These are phyloP conservation scores for Galerina marginata DNA, from an alignment of 768 basidiomycete genomes.

Conservation along the genomic window DNA sequence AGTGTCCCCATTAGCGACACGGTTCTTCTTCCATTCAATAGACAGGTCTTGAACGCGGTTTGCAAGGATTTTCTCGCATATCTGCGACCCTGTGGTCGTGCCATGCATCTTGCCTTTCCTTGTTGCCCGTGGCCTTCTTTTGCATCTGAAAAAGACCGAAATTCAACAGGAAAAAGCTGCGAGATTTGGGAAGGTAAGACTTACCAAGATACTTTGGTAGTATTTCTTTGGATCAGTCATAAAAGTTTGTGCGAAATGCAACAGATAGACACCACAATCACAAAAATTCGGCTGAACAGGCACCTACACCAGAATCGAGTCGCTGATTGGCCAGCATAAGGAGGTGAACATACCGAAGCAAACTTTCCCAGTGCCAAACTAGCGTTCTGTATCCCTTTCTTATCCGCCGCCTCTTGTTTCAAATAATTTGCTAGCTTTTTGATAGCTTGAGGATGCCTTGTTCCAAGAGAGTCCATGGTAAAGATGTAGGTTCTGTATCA, in stretches of 20 bases:
- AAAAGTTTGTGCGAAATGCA: constrained; percentile 86
- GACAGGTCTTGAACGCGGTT: constrained; percentile 53
- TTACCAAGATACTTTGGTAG: constrained; percentile 53
- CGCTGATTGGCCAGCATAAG: neutral
- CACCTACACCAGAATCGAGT: constrained; percentile 54
- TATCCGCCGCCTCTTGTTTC: constrained; percentile 76
- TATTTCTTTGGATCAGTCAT: constrained; percentile 64
- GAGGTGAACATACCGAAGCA: constrained; percentile 50
- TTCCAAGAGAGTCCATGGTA: constrained; percentile 88
- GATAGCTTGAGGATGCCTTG: constrained; percentile 67
- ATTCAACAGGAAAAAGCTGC: neutral
- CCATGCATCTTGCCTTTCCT: constrained; percentile 57
- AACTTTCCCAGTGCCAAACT: constrained; percentile 50
- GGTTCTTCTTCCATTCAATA: constrained; percentile 55
- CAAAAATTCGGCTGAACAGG: constrained; percentile 88
- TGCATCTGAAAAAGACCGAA: constrained; percentile 16
- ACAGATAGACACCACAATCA: constrained; percentile 91
- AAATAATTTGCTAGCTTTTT: constrained; percentile 73
- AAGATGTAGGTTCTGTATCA: constrained; percentile 76
- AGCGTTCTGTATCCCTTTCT: constrained; percentile 48
- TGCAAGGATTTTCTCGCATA: constrained; percentile 52
- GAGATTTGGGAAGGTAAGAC: constrained; percentile 14
- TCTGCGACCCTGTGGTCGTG: constrained; percentile 48
- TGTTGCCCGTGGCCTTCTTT: constrained; percentile 36
- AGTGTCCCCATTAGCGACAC: constrained; percentile 42